Percentiles rank a stretch among this genome's conserved stretches.
These are phyloP conservation scores for Fraxinus angustifolia DNA, from an alignment of 305 asterid species.

Conservation along the genomic window DNA sequence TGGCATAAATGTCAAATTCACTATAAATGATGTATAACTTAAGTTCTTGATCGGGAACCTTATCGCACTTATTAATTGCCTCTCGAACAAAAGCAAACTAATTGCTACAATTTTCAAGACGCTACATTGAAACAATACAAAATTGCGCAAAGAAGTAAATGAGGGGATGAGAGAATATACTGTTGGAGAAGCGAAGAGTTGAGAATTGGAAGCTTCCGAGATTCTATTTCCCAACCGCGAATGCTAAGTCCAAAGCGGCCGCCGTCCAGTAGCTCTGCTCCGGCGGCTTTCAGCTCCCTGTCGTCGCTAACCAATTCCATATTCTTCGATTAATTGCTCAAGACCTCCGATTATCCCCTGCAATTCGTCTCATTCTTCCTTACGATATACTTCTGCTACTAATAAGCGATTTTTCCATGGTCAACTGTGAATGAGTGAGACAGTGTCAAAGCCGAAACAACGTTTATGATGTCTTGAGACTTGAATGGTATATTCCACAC, in stretches of 20 bases:
- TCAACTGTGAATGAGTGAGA: not conserved
- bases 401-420: not conserved
- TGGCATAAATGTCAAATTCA: not conserved
- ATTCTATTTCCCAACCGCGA: constrained; percentile 93
- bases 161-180: constrained; percentile 26
- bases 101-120: constrained; percentile 3
- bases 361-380: not conserved
- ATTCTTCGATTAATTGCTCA: constrained; percentile 20
- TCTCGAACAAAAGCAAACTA: constrained; percentile 7
- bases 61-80: not conserved
- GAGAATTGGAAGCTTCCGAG: constrained; percentile 76
- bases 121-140: constrained; percentile 1
- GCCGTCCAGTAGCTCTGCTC: constrained; percentile 64
- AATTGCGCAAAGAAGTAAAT: not conserved
- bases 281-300: constrained; percentile 76
- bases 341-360: not conserved
- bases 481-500: not conserved
- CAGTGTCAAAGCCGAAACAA: not conserved
- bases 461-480: not conserved
- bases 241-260: constrained; percentile 65
- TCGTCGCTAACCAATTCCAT: constrained; percentile 78
- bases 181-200: constrained; percentile 58
- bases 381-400: not conserved
- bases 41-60: not conserved
- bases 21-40: not conserved